Conservation (phyloP, 768 basidiomycete species). For the Phlebiopsis gigantea region DNA sequence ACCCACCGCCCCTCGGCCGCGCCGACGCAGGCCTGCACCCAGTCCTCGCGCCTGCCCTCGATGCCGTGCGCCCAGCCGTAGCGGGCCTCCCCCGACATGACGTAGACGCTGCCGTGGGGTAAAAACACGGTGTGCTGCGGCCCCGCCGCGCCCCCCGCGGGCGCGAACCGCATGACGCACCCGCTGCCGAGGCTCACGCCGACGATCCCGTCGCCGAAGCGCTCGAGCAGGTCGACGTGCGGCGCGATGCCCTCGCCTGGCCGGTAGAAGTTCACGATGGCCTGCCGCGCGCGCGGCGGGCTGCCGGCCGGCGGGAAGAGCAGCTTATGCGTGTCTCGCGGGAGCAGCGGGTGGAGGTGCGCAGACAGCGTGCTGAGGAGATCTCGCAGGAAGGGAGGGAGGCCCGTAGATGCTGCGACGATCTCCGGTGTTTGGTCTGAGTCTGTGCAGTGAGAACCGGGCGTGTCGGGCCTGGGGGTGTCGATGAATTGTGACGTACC, state of each 20-base stretch:
- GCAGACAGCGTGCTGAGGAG: slow-evolving; percentile 48
- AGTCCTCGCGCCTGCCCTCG: slow-evolving; percentile 51
- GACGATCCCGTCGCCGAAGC: slow-evolving; percentile 88
- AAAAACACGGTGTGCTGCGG: slow-evolving; percentile 60
- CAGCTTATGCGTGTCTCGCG: slow-evolving; percentile 42
- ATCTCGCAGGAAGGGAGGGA: slow-evolving; percentile 51
- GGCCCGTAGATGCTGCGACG: slow-evolving; percentile 18
- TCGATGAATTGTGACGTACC: background rate
- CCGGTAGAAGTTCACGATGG: slow-evolving; percentile 83
- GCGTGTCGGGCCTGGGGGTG: background rate
- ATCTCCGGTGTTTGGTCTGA: slow-evolving; percentile 12
- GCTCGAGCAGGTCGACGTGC: slow-evolving; percentile 78
- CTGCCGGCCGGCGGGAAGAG: slow-evolving; percentile 48
- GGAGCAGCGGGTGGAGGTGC: slow-evolving; percentile 46
- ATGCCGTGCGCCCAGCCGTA: slow-evolving; percentile 92
- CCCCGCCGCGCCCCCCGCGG: slow-evolving; percentile 2
- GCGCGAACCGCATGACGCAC: slow-evolving; percentile 71
- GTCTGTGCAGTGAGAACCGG: background rate
- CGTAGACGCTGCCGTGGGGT: slow-evolving; percentile 68
- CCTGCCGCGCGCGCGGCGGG: slow-evolving; percentile 59
- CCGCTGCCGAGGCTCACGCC: slow-evolving; percentile 80
- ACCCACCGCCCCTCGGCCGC: slow-evolving; percentile 31
- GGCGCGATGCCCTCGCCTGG: slow-evolving; percentile 88
- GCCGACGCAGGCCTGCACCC: slow-evolving; percentile 37
- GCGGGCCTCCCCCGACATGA: slow-evolving; percentile 76